Conservation (phyloP, 2,329 filamentous ascomycete species). For the Monilinia polystroma region DNA sequence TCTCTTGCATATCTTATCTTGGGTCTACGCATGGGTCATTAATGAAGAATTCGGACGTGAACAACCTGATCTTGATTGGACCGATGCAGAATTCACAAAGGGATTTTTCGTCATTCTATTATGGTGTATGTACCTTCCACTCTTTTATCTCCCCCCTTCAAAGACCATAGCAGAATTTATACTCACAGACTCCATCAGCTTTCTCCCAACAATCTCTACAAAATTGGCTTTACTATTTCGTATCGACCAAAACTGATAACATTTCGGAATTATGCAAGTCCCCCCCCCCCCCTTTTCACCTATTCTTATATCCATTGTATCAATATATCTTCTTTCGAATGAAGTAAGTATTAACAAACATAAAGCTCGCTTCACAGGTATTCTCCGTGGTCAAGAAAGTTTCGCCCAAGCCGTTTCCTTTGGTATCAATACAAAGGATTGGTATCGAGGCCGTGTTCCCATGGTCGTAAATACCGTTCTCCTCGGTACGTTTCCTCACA, state of each 20-base stretch:
- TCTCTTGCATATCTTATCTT: constrained; percentile 54
- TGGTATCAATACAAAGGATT: constrained; percentile 46
- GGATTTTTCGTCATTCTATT: constrained; percentile 67
- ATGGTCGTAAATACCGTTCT: constrained; percentile 42
- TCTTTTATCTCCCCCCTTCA: neutral
- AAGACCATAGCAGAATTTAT: neutral
- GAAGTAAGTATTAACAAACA: neutral
- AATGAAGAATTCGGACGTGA: constrained; percentile 55
- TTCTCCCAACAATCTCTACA: constrained; percentile 9
- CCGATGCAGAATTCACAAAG: constrained; percentile 57
- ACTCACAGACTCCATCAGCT: neutral
- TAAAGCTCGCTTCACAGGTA: constrained; percentile 43
- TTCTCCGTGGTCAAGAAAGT: constrained; percentile 47
- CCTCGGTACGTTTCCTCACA: neutral
- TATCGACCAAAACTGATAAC: constrained; percentile 23
- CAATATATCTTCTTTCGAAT: neutral
- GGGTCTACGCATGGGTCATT: constrained; percentile 54
- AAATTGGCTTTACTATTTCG: constrained; percentile 12
- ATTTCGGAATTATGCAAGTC: constrained; percentile 13
- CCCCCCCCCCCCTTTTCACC: neutral
- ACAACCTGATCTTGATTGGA: constrained; percentile 64
- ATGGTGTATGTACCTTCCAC: constrained; percentile 40
- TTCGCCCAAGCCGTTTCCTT: constrained; percentile 47
- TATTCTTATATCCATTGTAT: neutral
- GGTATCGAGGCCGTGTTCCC: constrained; percentile 46